Evolutionary conservation across 495 filamentous ascomycete species (phyloP).

Genomic region (Margaritispora aquatica): DNA sequence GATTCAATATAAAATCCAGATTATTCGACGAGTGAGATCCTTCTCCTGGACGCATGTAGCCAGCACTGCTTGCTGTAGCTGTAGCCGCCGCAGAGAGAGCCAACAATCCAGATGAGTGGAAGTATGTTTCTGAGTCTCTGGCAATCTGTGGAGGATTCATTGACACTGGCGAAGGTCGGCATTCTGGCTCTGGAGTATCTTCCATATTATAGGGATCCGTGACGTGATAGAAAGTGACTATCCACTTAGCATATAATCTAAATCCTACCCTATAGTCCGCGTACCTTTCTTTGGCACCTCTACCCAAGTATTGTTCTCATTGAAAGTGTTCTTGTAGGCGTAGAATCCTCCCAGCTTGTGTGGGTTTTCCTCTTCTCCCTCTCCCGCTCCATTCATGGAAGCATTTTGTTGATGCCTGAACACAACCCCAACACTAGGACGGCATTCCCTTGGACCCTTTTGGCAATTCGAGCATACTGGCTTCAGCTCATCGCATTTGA

Average conservation of each 20-base stretch:
- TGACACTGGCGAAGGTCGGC: conserved; percentile 30
- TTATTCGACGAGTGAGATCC: conserved; percentile 35
- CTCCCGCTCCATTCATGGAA: conserved; percentile 52
- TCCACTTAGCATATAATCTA: conserved; percentile 16
- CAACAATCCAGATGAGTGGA: conserved; percentile 40
- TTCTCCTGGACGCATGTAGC: conserved; percentile 16
- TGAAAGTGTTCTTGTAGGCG: conserved; percentile 64
- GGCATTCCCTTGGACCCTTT: conserved; percentile 55
- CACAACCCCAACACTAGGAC: conserved; percentile 55
- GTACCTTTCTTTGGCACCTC: conserved; percentile 47
- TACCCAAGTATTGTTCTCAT: conserved; percentile 54
- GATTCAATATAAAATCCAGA: conserved; percentile 54
- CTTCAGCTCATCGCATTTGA: conserved; percentile 49
- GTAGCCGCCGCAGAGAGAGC: conserved; percentile 51
- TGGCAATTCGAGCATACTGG: conserved; percentile 45
- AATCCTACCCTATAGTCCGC: not conserved
- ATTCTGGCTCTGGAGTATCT: conserved; percentile 32
- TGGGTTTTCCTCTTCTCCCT: conserved; percentile 34
- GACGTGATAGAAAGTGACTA: conserved; percentile 60
- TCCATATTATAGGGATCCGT: conserved; percentile 49
- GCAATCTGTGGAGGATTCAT: conserved; percentile 10
- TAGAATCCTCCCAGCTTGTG: conserved; percentile 54
- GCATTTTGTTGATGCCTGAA: conserved; percentile 71
- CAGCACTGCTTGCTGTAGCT: conserved; percentile 38
- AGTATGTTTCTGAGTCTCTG: conserved; percentile 21